Conservation (phyloP, 441 rosid genomes). For the Euphorbia schlechtendalii region DNA sequence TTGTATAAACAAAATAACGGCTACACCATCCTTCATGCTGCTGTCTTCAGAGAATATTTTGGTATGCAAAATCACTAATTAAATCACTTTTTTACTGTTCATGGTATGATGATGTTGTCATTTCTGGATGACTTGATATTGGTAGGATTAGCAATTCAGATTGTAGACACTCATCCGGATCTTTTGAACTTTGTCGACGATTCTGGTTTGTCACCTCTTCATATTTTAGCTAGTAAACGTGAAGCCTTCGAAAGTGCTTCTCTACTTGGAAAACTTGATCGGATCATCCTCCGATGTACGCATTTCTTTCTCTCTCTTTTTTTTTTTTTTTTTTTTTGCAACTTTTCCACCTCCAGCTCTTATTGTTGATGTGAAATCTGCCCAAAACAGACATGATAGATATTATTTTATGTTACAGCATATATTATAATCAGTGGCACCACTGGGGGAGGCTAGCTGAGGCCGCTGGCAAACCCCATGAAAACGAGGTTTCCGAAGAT, state of each 20-base stretch:
- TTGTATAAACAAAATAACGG: background rate
- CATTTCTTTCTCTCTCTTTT: background rate
- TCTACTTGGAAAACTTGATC: background rate
- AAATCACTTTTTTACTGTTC: background rate
- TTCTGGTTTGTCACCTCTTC: background rate
- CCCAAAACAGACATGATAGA: no score
- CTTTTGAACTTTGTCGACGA: background rate
- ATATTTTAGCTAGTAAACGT: background rate
- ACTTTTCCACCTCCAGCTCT: no score
- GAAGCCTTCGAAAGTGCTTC: background rate
- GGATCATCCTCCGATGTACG: background rate
- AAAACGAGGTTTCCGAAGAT: no score
- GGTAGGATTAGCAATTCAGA: background rate
- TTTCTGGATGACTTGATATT: background rate
- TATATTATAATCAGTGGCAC: no score
- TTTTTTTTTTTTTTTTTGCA: no score
- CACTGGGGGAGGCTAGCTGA: no score
- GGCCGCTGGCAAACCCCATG: no score
- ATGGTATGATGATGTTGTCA: background rate
- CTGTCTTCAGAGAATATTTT: background rate
- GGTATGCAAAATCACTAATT: background rate
- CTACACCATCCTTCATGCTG: background rate
- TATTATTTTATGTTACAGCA: no score
- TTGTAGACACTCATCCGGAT: background rate
- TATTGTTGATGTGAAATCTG: no score